Conservation (phyloP, 1,139 yeast genomes). For the Kluyveromyces marxianus region DNA sequence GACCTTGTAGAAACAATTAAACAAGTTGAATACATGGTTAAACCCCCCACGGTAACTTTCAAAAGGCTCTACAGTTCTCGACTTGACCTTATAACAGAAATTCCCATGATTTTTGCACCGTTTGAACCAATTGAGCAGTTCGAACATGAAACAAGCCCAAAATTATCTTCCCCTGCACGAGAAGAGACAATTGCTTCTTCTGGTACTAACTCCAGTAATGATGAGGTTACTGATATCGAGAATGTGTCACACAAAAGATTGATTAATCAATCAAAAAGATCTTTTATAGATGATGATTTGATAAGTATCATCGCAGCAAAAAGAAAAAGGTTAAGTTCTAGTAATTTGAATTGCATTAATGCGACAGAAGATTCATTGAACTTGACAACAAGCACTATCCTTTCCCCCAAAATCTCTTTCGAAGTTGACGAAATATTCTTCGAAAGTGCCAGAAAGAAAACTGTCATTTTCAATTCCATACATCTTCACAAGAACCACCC, state of each 20-base stretch:
- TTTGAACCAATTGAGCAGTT: not conserved
- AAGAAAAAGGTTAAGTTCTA: slow-evolving; percentile 1
- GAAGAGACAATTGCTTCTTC: not conserved
- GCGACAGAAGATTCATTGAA: not conserved
- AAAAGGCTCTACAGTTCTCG: not conserved
- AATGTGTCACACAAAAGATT: not conserved
- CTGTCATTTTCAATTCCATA: slow-evolving; percentile 13
- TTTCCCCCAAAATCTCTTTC: not conserved
- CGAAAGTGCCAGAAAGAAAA: not conserved
- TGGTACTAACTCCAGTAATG: not conserved
- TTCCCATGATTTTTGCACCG: not conserved
- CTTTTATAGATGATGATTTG: slow-evolving; percentile 19
- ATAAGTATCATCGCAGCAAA: slow-evolving; percentile 12
- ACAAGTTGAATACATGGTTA: too few species aligned
- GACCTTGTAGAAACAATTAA: not conserved
- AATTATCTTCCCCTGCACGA: not conserved
- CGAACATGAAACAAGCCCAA: not conserved
- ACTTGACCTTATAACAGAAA: not conserved
- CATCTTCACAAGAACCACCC: slow-evolving; percentile 10
- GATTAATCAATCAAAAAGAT: slow-evolving; percentile 10
- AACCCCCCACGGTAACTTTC: not conserved
- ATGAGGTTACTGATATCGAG: not conserved
- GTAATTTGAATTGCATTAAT: not conserved
- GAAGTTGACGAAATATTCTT: not conserved
- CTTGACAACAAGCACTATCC: not conserved